phyloP scores from a whole-genome alignment of 768 basidiomycete genomes.

The Cystobasidium onofrii region DNA sequence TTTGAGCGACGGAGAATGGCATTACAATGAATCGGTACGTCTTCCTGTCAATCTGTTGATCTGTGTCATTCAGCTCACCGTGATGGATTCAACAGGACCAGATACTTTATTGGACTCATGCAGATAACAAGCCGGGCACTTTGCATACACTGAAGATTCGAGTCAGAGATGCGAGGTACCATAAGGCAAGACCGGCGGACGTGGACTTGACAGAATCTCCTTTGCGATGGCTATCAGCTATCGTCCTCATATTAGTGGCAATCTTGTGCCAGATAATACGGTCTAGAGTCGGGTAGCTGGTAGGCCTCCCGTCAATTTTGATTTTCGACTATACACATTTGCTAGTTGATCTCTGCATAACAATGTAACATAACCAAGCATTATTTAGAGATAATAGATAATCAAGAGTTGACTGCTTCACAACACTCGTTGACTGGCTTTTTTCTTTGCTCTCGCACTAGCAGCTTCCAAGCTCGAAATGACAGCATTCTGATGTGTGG shows the following conservation, averaged over 20 bases:
- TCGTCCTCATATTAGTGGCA: background rate
- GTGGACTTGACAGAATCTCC: background rate
- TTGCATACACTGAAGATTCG: slow-evolving; percentile 35
- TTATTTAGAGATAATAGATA: no score
- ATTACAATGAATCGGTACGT: slow-evolving; percentile 52
- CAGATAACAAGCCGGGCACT: slow-evolving; percentile 11
- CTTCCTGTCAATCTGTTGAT: no score
- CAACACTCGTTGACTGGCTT: background rate
- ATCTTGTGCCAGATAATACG: background rate
- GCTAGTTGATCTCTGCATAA: no score
- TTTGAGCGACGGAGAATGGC: slow-evolving; percentile 52
- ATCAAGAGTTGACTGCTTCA: background rate
- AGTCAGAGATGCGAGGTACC: slow-evolving; percentile 1
- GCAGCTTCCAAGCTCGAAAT: background rate
- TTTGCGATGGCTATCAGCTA: background rate
- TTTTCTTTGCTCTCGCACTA: slow-evolving; percentile 12
- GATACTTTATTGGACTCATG: slow-evolving; percentile 61
- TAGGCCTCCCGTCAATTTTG: no score
- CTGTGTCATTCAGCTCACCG: no score
- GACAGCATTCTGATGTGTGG: background rate
- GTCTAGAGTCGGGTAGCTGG: background rate
- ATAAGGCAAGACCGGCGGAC: background rate
- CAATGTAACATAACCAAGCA: no score
- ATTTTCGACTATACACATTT: no score
- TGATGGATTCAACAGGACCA: slow-evolving; percentile 51